Conservation (phyloP, 768 basidiomycete species). For the Chiua virens region DNA sequence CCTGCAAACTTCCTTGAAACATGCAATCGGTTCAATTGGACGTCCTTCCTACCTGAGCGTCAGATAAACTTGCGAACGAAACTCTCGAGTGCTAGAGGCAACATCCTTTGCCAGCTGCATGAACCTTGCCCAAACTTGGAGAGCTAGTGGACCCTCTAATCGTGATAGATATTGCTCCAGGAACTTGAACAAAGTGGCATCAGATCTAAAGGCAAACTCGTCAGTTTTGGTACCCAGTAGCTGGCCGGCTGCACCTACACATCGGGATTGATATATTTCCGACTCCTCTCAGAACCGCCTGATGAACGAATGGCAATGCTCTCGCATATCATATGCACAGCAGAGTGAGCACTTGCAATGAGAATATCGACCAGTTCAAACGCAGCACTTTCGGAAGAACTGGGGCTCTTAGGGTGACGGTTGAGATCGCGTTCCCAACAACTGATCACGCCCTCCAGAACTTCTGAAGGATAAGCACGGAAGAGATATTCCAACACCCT, state of each 20-base stretch:
- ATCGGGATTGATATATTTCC: constrained; percentile 62
- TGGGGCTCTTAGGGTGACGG: constrained; percentile 45
- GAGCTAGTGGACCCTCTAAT: constrained; percentile 86
- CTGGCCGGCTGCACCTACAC: constrained; percentile 47
- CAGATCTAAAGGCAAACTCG: constrained; percentile 52
- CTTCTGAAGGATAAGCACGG: constrained; percentile 74
- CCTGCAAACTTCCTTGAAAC: constrained; percentile 37
- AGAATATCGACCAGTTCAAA: constrained; percentile 86
- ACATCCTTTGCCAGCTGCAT: constrained; percentile 80
- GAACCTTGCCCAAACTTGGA: constrained; percentile 89
- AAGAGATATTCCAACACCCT: constrained; percentile 86
- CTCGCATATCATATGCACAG: constrained; percentile 89
- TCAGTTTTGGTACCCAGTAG: background rate
- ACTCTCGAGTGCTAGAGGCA: constrained; percentile 60
- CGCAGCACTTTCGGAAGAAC: constrained; percentile 46
- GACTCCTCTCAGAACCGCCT: constrained; percentile 54
- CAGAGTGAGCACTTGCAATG: constrained; percentile 79
- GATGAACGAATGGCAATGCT: constrained; percentile 65
- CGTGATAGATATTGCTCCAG: constrained; percentile 81
- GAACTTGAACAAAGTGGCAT: constrained; percentile 76
- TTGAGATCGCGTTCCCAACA: constrained; percentile 69
- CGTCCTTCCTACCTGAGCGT: constrained; percentile 59
- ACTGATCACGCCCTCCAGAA: constrained; percentile 79
- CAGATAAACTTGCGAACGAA: constrained; percentile 69
- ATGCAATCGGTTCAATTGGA: background rate